phyloP scores from a whole-genome alignment of 257 asterid genomes.

The Scutellaria galericulata region DNA sequence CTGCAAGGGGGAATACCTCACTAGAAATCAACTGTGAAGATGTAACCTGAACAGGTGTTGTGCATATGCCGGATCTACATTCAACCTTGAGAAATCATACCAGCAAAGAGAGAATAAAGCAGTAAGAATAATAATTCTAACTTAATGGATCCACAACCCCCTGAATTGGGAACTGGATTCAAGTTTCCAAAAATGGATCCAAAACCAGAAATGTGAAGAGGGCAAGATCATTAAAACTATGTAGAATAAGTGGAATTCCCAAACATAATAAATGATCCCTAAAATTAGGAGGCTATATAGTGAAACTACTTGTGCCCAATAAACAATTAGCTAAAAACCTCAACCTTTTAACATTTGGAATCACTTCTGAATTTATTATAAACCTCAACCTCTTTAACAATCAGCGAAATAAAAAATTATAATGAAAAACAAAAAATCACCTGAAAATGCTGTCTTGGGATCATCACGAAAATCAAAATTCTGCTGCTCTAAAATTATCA shows the following conservation, averaged over 20 bases:
- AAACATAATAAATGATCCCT: constrained; percentile 43
- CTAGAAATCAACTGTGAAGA: constrained; percentile 89
- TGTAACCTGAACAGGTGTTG: constrained; percentile 85
- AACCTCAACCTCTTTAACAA: too few species aligned
- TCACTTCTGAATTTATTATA: too few species aligned
- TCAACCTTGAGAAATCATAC: constrained; percentile 62
- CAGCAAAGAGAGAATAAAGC: constrained; percentile 1
- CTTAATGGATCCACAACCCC: constrained; percentile 11
- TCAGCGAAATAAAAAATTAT: too few species aligned
- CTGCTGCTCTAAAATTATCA: too few species aligned
- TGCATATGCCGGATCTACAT: constrained; percentile 91
- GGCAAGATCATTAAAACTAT: constrained; percentile 4
- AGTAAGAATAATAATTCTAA: constrained; percentile 5
- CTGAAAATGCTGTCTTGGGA: too few species aligned
- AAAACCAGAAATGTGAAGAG: constrained; percentile 33
- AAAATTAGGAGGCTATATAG: not conserved
- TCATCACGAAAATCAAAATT: too few species aligned
- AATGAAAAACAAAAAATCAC: too few species aligned
- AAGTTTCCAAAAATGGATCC: constrained; percentile 35
- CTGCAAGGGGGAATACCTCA: constrained; percentile 78
- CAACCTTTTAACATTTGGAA: not conserved
- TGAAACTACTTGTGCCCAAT: not conserved
- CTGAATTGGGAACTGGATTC: constrained; percentile 34
- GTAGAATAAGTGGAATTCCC: constrained; percentile 19
- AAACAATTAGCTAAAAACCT: constrained; percentile 44